Conservation (phyloP, 2,329 filamentous ascomycete genomes). For the Drechslerella coelobrocha region DNA sequence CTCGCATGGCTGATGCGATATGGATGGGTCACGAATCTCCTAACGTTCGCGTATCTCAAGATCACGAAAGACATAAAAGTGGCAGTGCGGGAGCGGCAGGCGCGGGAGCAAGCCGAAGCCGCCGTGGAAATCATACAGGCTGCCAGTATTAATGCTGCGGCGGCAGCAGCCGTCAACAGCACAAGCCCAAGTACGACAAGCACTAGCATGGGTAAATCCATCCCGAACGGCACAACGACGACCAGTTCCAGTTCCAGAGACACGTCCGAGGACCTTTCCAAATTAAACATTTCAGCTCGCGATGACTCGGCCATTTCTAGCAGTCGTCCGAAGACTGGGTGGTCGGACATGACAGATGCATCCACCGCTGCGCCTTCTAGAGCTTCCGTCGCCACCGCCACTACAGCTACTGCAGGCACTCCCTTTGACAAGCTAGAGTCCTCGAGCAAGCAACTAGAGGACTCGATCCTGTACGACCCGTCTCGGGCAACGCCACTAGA, state of each 20-base stretch:
- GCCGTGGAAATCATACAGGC: conserved; percentile 34
- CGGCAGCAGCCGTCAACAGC: conserved; percentile 34
- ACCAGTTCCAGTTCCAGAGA: conserved; percentile 22
- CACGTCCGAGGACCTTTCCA: background rate
- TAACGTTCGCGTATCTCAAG: conserved; percentile 87
- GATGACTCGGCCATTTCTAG: conserved; percentile 50
- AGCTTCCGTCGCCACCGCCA: conserved; percentile 32
- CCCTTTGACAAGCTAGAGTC: conserved; percentile 58
- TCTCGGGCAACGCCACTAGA: conserved; percentile 80
- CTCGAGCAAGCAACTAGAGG: conserved; percentile 62
- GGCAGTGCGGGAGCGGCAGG: conserved; percentile 65
- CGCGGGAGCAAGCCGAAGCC: conserved; percentile 55
- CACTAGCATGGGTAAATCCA: conserved; percentile 47
- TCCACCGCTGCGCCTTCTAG: conserved; percentile 43
- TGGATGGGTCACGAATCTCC: conserved; percentile 91
- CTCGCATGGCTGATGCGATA: conserved; percentile 91
- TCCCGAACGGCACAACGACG: conserved; percentile 49
- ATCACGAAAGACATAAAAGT: conserved; percentile 77
- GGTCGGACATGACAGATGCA: conserved; percentile 51
- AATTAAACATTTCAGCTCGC: conserved; percentile 17
- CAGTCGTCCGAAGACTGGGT: conserved; percentile 52
- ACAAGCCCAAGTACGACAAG: conserved; percentile 48
- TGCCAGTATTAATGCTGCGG: conserved; percentile 54
- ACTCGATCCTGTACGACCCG: conserved; percentile 74
- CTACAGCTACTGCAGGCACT: conserved; percentile 60